Conservation (phyloP, 2,329 filamentous ascomycete species). For the Purpureocillium takamizusanense region DNA sequence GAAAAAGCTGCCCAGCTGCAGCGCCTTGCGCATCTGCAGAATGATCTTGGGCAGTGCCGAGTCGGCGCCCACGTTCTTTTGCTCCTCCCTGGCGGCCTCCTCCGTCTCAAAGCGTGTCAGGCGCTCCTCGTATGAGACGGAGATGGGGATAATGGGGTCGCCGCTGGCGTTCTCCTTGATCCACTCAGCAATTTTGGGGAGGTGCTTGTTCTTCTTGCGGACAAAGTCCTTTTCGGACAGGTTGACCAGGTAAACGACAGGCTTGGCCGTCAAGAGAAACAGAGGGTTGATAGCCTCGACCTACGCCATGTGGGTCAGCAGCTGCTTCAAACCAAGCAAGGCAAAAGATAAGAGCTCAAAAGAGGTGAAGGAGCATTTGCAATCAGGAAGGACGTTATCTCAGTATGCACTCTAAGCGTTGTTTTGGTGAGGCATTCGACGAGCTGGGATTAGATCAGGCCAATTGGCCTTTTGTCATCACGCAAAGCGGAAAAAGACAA, state of each 20-base stretch:
- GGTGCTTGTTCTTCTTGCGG: conserved; percentile 99
- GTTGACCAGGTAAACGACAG: conserved; percentile 95
- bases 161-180: conserved; percentile 82
- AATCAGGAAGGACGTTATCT: conserved; percentile 76
- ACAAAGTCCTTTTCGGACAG: conserved; percentile 95
- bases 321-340: conserved; percentile 2
- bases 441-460: conserved; percentile 99
- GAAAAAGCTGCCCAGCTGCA: conserved; percentile 94
- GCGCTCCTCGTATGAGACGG: conserved; percentile 87
- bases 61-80: conserved; percentile 78
- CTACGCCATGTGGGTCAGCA: conserved; percentile 36
- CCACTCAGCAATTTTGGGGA: conserved; percentile 90
- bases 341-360: conserved; percentile 4
- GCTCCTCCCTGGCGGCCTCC: conserved; percentile 70
- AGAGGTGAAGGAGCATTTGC: conserved; percentile 8
- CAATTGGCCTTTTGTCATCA: conserved; percentile 98
- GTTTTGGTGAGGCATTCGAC: conserved; percentile 75
- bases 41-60: conserved; percentile 90
- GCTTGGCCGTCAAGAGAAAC: conserved; percentile 90
- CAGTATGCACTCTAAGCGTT: conserved; percentile 72
- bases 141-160: conserved; percentile 88
- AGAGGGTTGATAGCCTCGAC: conserved; percentile 97
- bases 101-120: conserved; percentile 73
- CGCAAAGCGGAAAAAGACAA: conserved; percentile 29
- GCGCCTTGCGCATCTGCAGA: conserved; percentile 80